Percentiles rank a stretch among this genome's conserved stretches.
Conservation (phyloP, 306 rosid species). For the Cucurbita ficifolia region DNA sequence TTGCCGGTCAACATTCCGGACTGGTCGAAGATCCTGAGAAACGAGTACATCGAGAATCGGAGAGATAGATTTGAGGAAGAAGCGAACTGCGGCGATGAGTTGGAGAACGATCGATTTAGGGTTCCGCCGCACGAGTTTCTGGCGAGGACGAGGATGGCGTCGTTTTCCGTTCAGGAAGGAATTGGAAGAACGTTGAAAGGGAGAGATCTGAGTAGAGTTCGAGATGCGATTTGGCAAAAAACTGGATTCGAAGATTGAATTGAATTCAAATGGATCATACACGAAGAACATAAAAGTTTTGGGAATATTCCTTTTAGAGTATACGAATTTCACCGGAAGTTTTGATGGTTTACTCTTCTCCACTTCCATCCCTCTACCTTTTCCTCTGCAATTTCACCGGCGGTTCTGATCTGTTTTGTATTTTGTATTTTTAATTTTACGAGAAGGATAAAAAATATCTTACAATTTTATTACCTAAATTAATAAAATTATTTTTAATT, state of each 20-base stretch:
- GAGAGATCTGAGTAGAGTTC: conserved; percentile 70
- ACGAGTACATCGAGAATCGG: conserved; percentile 37
- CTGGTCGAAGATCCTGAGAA: conserved; percentile 74
- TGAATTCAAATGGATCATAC: not conserved
- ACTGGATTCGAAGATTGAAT: conserved; percentile 62
- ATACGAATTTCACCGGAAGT: not conserved
- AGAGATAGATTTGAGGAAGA: conserved; percentile 10
- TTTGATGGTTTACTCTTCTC: no score
- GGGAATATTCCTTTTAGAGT: not conserved
- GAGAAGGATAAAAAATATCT: no score
- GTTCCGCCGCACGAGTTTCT: conserved; percentile 83
- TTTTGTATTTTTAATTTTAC: no score
- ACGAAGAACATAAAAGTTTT: not conserved
- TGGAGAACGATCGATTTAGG: conserved; percentile 7
- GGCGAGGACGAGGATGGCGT: conserved; percentile 60
- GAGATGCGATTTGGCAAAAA: conserved; percentile 83
- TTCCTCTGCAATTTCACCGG: not conserved
- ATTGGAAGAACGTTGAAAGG: conserved; percentile 82
- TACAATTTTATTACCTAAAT: no score
- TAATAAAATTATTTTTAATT: no score
- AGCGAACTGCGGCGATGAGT: conserved; percentile 13
- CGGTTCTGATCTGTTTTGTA: no score
- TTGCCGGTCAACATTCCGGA: conserved; percentile 67
- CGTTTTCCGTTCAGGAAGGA: conserved; percentile 85
- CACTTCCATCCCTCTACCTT: not conserved